Evolutionary conservation across 2,329 filamentous ascomycete genomes (phyloP), one percentile per base, ranked within the genome.

Genomic region (Fonsecaea pugnacius): DNA sequence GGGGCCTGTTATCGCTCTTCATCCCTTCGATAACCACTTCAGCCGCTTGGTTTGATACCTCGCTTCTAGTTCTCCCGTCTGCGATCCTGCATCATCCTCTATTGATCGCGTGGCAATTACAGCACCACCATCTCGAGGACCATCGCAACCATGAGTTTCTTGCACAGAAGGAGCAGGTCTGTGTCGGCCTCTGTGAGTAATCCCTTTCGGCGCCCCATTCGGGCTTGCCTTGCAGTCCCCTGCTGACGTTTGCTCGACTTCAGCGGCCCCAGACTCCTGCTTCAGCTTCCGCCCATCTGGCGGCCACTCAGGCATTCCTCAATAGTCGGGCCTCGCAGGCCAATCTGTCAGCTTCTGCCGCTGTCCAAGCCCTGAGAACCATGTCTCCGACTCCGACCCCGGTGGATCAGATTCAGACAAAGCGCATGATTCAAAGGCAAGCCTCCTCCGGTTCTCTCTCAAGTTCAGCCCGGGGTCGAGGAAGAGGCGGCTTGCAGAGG

Each of bases 331-430:
- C 84, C 71, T 85, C 88, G 71, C 85, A 85, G 76, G 82, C 80
- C 65, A 87, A 86, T 64, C 83, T 96, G 50, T 96, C 93, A 48
- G 89, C 90, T 38, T 96, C 93, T 46, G 89, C 90, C 35, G 91
- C 93, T 6, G 94, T 94, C 12, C 93, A 94, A 6, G 92, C 92
- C 16, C 84, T 98, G 64, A 88, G 89, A 73, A 90, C 89, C 52
- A 87, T 90, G 70, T 89, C 91, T 9, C 88, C 88, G 58, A 88
- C 90, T 2, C 92, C 92, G 24, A 94, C 89, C 58, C 88, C 88
- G 70, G 89, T 96, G 62, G 89, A 87, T 75, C 87, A 92, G 73
- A 87, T 96, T 51, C 90, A 96, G 77, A 96, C 94, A 5, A 96
- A 94, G 80, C 90, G 93, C 73, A 93, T 90, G 74, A 76, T 87